Evolutionary conservation across 768 basidiomycete genomes (phyloP), one percentile per base, ranked within the genome.

Genomic region (Xerocomellus dryophilus): DNA sequence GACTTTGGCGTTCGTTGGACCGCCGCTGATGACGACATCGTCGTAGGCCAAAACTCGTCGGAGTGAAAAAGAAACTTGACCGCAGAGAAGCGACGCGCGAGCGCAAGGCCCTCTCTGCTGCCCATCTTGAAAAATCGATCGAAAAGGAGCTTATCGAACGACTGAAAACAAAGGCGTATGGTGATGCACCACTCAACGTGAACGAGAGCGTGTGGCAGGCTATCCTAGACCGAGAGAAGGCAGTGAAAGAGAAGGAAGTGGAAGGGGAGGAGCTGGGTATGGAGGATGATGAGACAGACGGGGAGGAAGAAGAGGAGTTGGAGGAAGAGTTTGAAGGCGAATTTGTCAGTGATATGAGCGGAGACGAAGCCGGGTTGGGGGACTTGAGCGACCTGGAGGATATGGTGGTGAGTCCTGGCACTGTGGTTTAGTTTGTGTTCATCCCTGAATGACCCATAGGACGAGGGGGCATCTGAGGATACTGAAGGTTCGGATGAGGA

Each of bases 141-240:
- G 90, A 98, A 71, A 93, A 93, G 66, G 97, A 99, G 67, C 84
- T 98, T 23, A 84, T 99, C 43, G 93, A 96, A 63, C 90, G 97
- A 17, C 80, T 99, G 18, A 94, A 95, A 76, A 88, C 88, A 49
- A 97, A 97, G 71, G 95, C 96, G 17, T 98, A 99, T 66, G 96
- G 97, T 40, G 96, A 98, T 65, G 89, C 90, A 32, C 97, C 97
- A 12, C 81, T 99, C 41, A 98, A 99, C 71, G 95, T 99, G 53
- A 98, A 99, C 71, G 97, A 99, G 73, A 85, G 78, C 39, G 94
- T 98, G 9, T 98, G 97, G 97, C 84, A 86, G 59, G 85, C 90
- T 3, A 87, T 99, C 48, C 75, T 98, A 39, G 92, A 97, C 65
- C 79, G 84, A 43, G 93, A 97, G 62, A 81, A 82, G 61, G 74